These are phyloP conservation scores for Gonium pectorale DNA, from an alignment of 139 green algal species.

Conservation along the genomic window DNA sequence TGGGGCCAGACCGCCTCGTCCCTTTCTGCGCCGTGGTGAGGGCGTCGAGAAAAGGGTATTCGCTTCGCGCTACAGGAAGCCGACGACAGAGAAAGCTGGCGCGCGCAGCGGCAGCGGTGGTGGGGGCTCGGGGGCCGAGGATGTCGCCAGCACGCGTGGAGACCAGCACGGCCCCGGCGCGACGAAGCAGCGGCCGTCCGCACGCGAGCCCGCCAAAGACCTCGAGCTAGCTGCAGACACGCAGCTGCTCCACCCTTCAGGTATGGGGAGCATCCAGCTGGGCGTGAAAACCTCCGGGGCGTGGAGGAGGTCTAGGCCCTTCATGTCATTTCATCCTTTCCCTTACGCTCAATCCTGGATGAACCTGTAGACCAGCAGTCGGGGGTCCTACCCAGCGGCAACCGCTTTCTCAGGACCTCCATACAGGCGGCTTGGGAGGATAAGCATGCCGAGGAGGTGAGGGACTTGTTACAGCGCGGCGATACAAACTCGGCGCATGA, in stretches of 20 bases:
- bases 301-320: too few species aligned
- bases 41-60: slow-evolving; percentile 47
- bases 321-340: too few species aligned
- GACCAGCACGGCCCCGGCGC: not conserved
- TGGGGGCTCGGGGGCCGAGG: not conserved
- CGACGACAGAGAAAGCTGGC: too few species aligned
- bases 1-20: not conserved
- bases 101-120: not conserved
- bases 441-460: slow-evolving; percentile 34
- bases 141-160: not conserved
- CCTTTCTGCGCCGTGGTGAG: slow-evolving; percentile 36
- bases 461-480: not conserved
- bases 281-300: too few species aligned
- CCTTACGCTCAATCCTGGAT: too few species aligned
- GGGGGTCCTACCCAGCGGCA: too few species aligned
- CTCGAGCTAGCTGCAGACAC: not conserved
- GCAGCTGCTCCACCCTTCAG: not conserved
- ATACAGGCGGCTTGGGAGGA: not conserved
- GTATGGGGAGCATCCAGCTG: not conserved
- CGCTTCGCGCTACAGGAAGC: slow-evolving; percentile 1
- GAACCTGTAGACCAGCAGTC: too few species aligned
- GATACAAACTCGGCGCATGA: too few species aligned
- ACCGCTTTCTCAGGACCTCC: slow-evolving; percentile 19
- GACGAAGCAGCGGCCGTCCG: not conserved
- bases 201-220: too few species aligned